These are phyloP conservation scores for Paulownia fortunei DNA, from an alignment of 257 asterid species.

Conservation along the genomic window DNA sequence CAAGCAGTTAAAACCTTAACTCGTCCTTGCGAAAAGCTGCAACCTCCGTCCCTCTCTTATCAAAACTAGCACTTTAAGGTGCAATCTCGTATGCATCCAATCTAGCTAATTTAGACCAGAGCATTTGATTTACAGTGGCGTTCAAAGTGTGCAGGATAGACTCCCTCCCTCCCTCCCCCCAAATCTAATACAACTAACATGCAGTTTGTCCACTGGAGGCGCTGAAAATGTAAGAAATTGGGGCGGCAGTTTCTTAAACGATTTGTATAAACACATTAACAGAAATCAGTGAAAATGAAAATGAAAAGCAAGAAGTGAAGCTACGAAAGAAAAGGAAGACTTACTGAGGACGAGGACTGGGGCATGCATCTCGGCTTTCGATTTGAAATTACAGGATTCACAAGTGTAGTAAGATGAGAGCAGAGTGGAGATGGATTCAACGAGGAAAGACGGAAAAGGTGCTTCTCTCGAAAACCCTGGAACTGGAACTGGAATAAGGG, in stretches of 20 bases:
- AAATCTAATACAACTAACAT: not conserved
- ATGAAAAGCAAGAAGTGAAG: constrained; percentile 1
- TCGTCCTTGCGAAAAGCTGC: not conserved
- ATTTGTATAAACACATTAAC: not conserved
- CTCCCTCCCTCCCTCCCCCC: not conserved
- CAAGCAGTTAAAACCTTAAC: constrained; percentile 9
- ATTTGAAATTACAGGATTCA: constrained; percentile 2
- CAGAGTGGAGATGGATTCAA: constrained; percentile 20
- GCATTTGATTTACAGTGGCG: not conserved
- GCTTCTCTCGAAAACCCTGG: constrained; percentile 34
- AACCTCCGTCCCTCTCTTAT: not conserved
- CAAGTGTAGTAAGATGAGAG: not conserved
- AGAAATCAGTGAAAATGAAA: not conserved
- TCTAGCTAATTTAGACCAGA: not conserved
- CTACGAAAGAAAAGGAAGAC: constrained; percentile 23
- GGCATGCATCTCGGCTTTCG: constrained; percentile 59
- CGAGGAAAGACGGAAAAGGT: not conserved
- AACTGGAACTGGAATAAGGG: constrained; percentile 27
- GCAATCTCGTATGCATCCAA: constrained; percentile 5
- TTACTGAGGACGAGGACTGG: constrained; percentile 83
- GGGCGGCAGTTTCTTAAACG: not conserved
- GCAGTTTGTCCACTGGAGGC: not conserved
- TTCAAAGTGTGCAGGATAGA: not conserved
- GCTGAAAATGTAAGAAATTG: not conserved
- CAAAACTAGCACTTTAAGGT: not conserved